Evolutionary conservation across 2,329 filamentous ascomycete genomes (phyloP), one percentile per base, ranked within the genome.

Genomic region (Sclerotinia glacialis): DNA sequence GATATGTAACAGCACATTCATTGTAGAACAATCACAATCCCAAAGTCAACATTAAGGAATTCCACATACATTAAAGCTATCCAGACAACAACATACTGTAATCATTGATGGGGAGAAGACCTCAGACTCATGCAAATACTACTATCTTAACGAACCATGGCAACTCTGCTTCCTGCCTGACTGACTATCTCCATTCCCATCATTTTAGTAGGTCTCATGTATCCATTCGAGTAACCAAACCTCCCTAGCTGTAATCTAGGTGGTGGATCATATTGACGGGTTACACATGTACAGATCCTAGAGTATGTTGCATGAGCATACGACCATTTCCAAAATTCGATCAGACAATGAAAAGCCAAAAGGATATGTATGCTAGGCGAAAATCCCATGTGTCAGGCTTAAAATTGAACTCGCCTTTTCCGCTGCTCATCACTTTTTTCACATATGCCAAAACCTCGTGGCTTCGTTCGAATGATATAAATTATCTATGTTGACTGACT

Each of bases 401-500:
- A 34, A n/a, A 59, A 53, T 21, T 34, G 0, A 46, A 6, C 7
- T n/a, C 1, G 11, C 23, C 34, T 59, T 16, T 6, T 47, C 56
- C 18, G 12, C 56, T 34, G n/a, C 14, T 3, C 11, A 59, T 6
- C 21, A 47, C 50, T 21, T 14, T 6, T 4, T 23, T 16, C 56
- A 60, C 42, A 49, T 34, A 7, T 37, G 21, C 28, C 31, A 49
- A 60, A 44, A 60, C 44, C 37, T 49, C 44, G 49, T 26, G 58
- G 26, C 58, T 14, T 49, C 14, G 16, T 60, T 37, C 23, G 28
- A 60, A 23, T 60, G 44, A 12, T 23, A 47, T 60, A 21, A 12
- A 60, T 60, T 37, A 49, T 60, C 18, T 49, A 37, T 60, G 8
- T 6, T 54, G 21, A 37, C 28, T 49, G 28, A 34, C 14, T 49